Base-by-base conservation (phyloP, 306 rosid genomes). In the Quercus glauca region DNA sequence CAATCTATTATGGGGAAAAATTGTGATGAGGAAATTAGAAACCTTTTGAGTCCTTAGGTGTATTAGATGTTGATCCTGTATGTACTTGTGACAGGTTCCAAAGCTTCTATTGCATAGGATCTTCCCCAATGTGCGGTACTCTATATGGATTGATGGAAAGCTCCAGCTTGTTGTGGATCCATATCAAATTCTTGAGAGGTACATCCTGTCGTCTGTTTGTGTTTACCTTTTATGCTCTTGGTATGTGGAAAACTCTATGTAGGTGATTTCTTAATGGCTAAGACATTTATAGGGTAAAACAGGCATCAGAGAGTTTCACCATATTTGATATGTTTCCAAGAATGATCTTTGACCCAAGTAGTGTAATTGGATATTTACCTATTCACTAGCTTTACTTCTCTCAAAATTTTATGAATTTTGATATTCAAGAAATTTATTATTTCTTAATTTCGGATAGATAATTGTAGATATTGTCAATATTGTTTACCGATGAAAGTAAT, bases 41-140 rank as follows among this genome's bases (percentile, higher is more conserved):
- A 11, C 13, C 37, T 56, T 11, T 11, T 33, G 53, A 71, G 71
- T 59, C 71, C 61, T 25, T 23, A 33, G 29, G 37, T 5, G 0
- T 45, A 6, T 33, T 71, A 43, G 43, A 45, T 70, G 57, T 76
- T 74, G 82, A 80, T 29, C 45, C 41, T 20, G 28, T 55, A 21
- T 64, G 19, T 68, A 51, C 69, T 79, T 82, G 29, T 85, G 86
- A 77, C 91, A 91, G 99, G 75, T 95, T 85, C 97, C 98, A n/a
- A 95, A 95, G 91, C 97, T 95, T 87, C 97, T 95, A 59, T 81
- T 95, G 83, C 99, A 95, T 85, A 93, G 99, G 84, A 87, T 95
- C 86, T 95, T 95, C 73, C 94, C 99, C 67, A 93, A 91, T 78
- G 84, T 89, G 60, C 85, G 94, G 80, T 95, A 93, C 84, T 95